Conservation (phyloP, 805 yeast genomes). For the Hanseniaspora pseudoguilliermondii region DNA sequence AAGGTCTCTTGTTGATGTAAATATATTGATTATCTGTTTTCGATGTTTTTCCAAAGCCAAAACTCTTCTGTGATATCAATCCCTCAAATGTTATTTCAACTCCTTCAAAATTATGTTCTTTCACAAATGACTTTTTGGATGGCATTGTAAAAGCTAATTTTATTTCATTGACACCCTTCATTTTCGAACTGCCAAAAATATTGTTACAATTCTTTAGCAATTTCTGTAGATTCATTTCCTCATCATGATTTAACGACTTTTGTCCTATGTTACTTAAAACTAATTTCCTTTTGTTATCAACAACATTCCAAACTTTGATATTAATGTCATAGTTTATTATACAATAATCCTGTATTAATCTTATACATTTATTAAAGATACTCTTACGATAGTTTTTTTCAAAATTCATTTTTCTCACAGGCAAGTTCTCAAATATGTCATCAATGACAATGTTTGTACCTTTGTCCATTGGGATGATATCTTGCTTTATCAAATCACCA, state of each 20-base stretch:
- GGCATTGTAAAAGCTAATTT: constrained; percentile 28
- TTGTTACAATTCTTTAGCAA: constrained; percentile 48
- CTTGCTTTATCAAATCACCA: constrained; percentile 39
- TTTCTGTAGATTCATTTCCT: constrained; percentile 17
- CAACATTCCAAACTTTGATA: constrained; percentile 46
- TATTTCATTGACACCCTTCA: constrained; percentile 44
- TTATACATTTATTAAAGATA: constrained; percentile 48
- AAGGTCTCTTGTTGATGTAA: constrained; percentile 68
- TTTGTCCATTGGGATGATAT: constrained; percentile 38
- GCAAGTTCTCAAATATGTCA: constrained; percentile 53
- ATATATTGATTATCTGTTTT: constrained; percentile 58
- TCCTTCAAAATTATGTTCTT: constrained; percentile 16
- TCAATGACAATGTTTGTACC: constrained; percentile 60
- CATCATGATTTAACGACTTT: constrained; percentile 25
- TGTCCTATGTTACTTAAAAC: constrained; percentile 33
- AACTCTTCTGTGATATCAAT: constrained; percentile 57
- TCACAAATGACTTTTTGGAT: constrained; percentile 17
- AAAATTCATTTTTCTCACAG: constrained; percentile 71
- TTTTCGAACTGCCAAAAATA: constrained; percentile 54
- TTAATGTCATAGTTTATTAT: constrained; percentile 46
- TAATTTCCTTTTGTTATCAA: constrained; percentile 35
- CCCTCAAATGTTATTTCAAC: constrained; percentile 35
- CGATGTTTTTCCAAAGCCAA: constrained; percentile 63
- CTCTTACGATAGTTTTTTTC: constrained; percentile 56
- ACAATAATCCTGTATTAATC: constrained; percentile 53